A percentile compares a stretch with the other conserved stretches of the same genome.
phyloP scores from a whole-genome alignment of 495 filamentous ascomycete genomes.

The Xylaria curta region DNA sequence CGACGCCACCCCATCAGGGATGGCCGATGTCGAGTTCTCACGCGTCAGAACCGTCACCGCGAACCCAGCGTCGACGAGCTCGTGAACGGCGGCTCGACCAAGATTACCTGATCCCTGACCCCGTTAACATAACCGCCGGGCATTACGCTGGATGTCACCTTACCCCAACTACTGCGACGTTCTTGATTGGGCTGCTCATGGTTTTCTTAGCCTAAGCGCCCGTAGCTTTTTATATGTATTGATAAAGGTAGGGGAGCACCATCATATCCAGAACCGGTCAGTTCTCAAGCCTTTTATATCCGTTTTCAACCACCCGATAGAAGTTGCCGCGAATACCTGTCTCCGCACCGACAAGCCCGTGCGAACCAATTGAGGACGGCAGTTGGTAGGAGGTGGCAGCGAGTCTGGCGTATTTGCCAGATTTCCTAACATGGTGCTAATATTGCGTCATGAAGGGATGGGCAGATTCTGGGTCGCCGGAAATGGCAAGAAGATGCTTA shows the following conservation, averaged over 20 bases:
- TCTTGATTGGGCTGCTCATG: constrained; percentile 48
- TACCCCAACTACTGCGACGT: constrained; percentile 59
- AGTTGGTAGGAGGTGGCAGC: neutral
- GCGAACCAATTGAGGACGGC: neutral
- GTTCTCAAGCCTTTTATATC: constrained; percentile 9
- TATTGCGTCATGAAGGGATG: constrained; percentile 17
- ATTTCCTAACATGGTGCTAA: constrained; percentile 7
- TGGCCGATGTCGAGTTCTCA: constrained; percentile 43
- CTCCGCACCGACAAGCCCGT: constrained; percentile 7
- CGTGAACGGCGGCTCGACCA: constrained; percentile 61
- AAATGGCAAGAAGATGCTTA: neutral
- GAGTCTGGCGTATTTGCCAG: neutral
- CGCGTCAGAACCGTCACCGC: constrained; percentile 66
- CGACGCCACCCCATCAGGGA: constrained; percentile 47
- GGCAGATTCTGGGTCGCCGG: neutral
- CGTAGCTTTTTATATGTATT: neutral
- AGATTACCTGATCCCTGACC: constrained; percentile 64
- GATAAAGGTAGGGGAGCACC: neutral
- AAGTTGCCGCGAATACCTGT: neutral
- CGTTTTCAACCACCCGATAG: neutral
- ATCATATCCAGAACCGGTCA: neutral
- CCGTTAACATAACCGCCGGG: constrained; percentile 12
- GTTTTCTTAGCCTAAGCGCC: constrained; percentile 1
- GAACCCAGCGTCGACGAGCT: constrained; percentile 61
- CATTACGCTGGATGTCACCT: constrained; percentile 32